A percentile compares a stretch with the other conserved stretches of the same genome.
Evolutionary conservation across 108 stramenopile genomes (phyloP).

Genomic region (Pinguiococcus pyrenoidosus): DNA sequence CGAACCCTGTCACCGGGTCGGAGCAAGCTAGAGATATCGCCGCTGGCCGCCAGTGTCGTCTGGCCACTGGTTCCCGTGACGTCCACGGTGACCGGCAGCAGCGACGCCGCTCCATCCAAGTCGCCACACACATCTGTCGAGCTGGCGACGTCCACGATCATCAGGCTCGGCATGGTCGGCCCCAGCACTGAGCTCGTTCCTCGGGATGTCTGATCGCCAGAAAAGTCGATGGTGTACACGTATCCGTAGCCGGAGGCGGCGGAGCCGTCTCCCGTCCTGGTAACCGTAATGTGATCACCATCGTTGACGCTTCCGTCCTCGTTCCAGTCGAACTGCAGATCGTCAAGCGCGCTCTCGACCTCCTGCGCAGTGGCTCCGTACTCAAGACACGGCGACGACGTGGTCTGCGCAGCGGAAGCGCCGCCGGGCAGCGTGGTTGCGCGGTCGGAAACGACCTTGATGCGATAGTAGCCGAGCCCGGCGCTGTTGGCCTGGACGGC

Average conservation of each 20-base stretch:
- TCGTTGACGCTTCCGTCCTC: slow-evolving; percentile 39
- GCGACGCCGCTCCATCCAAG: slow-evolving; percentile 18
- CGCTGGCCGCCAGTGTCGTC: too few relatives aligned
- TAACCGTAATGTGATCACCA: slow-evolving; percentile 43
- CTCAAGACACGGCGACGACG: slow-evolving; percentile 31
- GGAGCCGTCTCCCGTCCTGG: slow-evolving; percentile 44
- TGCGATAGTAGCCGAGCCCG: slow-evolving; percentile 2
- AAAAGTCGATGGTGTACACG: slow-evolving; percentile 36
- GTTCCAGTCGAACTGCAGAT: slow-evolving; percentile 47
- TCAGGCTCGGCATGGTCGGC: slow-evolving; percentile 30
- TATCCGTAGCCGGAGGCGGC: slow-evolving; percentile 50
- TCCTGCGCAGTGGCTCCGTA: slow-evolving; percentile 36
- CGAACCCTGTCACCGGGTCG: slow-evolving; percentile 30
- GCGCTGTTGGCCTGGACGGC: background rate
- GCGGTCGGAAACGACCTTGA: background rate
- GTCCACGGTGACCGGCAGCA: too few relatives aligned
- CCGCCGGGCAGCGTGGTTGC: too few relatives aligned
- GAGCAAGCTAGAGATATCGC: slow-evolving; percentile 18
- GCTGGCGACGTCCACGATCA: slow-evolving; percentile 30
- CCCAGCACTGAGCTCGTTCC: slow-evolving; percentile 45
- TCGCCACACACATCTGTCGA: slow-evolving; percentile 29
- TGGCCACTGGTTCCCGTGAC: too few relatives aligned
- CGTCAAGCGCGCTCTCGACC: slow-evolving; percentile 40
- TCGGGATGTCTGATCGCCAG: slow-evolving; percentile 7
- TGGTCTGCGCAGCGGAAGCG: slow-evolving; percentile 8